Evolutionary conservation across 2,329 filamentous ascomycete genomes (phyloP), one percentile per base, ranked within the genome.

Genomic region (Onygenales sp.): DNA sequence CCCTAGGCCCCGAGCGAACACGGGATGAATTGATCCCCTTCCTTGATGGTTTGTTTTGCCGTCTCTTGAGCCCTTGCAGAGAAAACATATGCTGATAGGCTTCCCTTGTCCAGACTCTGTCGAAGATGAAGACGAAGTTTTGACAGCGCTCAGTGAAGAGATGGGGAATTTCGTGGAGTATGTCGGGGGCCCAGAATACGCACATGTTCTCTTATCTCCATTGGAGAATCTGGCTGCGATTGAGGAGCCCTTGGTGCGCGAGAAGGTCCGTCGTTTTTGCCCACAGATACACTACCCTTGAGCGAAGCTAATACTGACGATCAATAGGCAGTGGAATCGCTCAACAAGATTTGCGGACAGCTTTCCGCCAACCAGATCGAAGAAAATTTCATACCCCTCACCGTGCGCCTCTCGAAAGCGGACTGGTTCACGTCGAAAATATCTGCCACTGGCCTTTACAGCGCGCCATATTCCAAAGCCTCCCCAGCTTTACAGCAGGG

Each of bases 341-440:
- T 98, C 63, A 98, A 98, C 82, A 98, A 96, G 78, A 97, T 98
- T 72, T 97, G 93, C 81, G 83, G 85, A 68, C 84, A 95, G 70
- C 81, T 98, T 53, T 95, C 90, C 50, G 78, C 89, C 64, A 82
- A 89, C 72, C 93, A 98, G 77, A 86, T 97, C 68, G 93, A 98
- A 78, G 89, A 96, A 66, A 88, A 91, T 74, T 97, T 97, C 76
- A 92, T 98, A 63, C 93, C 93, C 58, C 85, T 98, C 67, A 91
- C 91, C 56, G 83, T 95, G 67, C 89, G 93, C 68, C 87, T 98
- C 57, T 94, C 93, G 60, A 98, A 97, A 81, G 93, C 93, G 74
- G 93, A 98, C 75, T 98, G 93, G 93, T 98, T 98, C 74, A 98
- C 93, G 54, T 97, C 93, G 60, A 98, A 97, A 77, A 93, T 98